These are phyloP conservation scores for Amphicarpaea edgeworthii DNA, from an alignment of 306 rosid species.

Conservation along the genomic window DNA sequence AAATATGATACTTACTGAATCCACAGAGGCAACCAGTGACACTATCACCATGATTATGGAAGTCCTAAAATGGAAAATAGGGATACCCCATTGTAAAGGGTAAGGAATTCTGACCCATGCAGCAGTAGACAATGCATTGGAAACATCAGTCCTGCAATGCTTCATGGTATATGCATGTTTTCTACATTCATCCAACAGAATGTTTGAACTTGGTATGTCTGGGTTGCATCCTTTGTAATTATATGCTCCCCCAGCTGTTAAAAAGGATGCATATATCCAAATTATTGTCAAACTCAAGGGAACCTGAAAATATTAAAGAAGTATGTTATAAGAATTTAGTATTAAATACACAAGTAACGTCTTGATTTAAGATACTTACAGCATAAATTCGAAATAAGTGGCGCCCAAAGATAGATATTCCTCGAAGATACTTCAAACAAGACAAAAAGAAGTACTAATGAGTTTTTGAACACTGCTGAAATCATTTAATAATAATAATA, in stretches of 20 bases:
- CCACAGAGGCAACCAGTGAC: conserved; percentile 85
- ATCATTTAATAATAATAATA: conserved; percentile 20
- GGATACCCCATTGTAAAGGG: conserved; percentile 94
- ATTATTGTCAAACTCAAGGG: conserved; percentile 77
- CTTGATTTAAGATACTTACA: conserved; percentile 57
- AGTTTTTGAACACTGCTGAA: conserved; percentile 43
- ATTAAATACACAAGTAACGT: conserved; percentile 9
- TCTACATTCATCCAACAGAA: conserved; percentile 80
- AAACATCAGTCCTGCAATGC: conserved; percentile 90
- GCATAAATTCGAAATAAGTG: conserved; percentile 84
- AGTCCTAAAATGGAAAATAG: conserved; percentile 82
- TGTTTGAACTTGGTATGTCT: conserved; percentile 85
- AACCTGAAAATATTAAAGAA: conserved; percentile 68
- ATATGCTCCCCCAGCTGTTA: conserved; percentile 95
- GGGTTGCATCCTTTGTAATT: conserved; percentile 83
- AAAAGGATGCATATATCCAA: conserved; percentile 88
- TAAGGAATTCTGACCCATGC: conserved; percentile 85
- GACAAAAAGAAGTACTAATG: conserved; percentile 30
- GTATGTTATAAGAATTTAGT: conserved; percentile 12
- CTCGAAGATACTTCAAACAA: conserved; percentile 78
- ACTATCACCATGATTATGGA: conserved; percentile 81
- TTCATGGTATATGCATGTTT: conserved; percentile 83
- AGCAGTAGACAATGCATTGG: conserved; percentile 78
- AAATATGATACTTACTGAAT: conserved; percentile 77
- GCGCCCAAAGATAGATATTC: conserved; percentile 83